These are phyloP conservation scores for Macrotyloma uniflorum DNA, from an alignment of 306 rosid genomes.

Conservation along the genomic window DNA sequence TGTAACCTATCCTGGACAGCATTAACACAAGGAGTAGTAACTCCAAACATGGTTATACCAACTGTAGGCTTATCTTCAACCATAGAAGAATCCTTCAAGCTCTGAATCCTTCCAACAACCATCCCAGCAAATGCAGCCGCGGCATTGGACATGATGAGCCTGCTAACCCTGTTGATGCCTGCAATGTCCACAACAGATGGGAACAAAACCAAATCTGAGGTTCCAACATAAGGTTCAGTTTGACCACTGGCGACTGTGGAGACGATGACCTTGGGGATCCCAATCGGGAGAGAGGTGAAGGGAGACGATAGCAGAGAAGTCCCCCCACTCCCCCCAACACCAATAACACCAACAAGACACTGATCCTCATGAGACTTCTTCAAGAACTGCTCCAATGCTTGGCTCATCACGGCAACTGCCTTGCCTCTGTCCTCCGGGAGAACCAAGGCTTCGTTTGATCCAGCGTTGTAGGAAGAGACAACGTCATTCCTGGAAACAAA, in stretches of 20 bases:
- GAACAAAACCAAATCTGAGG: slow-evolving; percentile 71
- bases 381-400: slow-evolving; percentile 61
- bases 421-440: slow-evolving; percentile 76
- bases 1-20: slow-evolving; percentile 71
- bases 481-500: slow-evolving; percentile 71
- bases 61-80: slow-evolving; percentile 59
- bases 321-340: slow-evolving; percentile 90
- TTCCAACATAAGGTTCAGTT: slow-evolving; percentile 80
- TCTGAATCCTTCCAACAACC: slow-evolving; percentile 71
- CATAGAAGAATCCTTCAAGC: slow-evolving; percentile 39
- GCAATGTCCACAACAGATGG: slow-evolving; percentile 85
- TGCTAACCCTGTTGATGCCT: slow-evolving; percentile 82
- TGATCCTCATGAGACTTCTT: slow-evolving; percentile 51
- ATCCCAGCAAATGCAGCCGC: slow-evolving; percentile 91
- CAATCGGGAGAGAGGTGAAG: slow-evolving; percentile 70
- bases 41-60: slow-evolving; percentile 94
- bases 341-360: slow-evolving; percentile 68
- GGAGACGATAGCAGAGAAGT: slow-evolving; percentile 74
- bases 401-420: slow-evolving; percentile 73
- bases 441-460: slow-evolving; percentile 35
- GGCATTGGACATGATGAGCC: slow-evolving; percentile 69
- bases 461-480: slow-evolving; percentile 45
- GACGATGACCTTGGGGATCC: slow-evolving; percentile 81
- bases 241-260: slow-evolving; percentile 94
- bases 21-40: slow-evolving; percentile 80